Evolutionary conservation across 1,284 basidiomycete genomes (phyloP).

Genomic region (Ceratobasidium theobromae): DNA sequence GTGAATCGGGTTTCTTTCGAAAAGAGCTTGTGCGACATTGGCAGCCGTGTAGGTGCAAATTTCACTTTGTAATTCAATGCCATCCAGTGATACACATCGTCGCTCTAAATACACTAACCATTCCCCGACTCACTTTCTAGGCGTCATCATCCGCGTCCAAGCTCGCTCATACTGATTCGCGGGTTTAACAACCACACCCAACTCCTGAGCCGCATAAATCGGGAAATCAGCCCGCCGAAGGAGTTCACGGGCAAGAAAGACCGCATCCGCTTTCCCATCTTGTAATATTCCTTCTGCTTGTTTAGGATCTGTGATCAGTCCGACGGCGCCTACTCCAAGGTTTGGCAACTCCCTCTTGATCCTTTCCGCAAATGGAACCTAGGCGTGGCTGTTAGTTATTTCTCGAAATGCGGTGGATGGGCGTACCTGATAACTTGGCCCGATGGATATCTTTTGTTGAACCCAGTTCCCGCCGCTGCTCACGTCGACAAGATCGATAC

Average conservation of each 20-base stretch:
- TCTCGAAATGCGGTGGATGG: too few species aligned
- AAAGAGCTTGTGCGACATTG: too few species aligned
- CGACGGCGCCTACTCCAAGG: slow-evolving; percentile 66
- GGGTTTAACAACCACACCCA: slow-evolving; percentile 60
- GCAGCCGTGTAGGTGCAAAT: too few species aligned
- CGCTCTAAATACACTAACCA: neutral
- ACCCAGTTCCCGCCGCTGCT: slow-evolving; percentile 69
- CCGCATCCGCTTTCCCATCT: slow-evolving; percentile 61
- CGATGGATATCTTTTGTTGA: slow-evolving; percentile 37
- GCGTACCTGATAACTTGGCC: slow-evolving; percentile 46
- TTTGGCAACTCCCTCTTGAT: slow-evolving; percentile 64
- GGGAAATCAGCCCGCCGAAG: slow-evolving; percentile 57
- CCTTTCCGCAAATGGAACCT: slow-evolving; percentile 70
- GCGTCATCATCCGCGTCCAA: slow-evolving; percentile 53
- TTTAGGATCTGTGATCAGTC: slow-evolving; percentile 64
- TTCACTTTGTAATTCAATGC: too few species aligned
- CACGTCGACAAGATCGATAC: slow-evolving; percentile 72
- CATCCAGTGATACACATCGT: too few species aligned
- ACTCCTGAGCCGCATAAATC: slow-evolving; percentile 52
- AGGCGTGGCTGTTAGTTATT: too few species aligned
- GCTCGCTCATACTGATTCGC: slow-evolving; percentile 67
- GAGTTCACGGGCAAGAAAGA: slow-evolving; percentile 68
- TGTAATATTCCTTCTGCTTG: slow-evolving; percentile 68
- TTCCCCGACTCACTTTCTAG: slow-evolving; percentile 35
- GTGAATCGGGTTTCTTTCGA: too few species aligned